Evolutionary conservation across 2,329 filamentous ascomycete species (phyloP).

Genomic region (Cryphonectria naterciae): DNA sequence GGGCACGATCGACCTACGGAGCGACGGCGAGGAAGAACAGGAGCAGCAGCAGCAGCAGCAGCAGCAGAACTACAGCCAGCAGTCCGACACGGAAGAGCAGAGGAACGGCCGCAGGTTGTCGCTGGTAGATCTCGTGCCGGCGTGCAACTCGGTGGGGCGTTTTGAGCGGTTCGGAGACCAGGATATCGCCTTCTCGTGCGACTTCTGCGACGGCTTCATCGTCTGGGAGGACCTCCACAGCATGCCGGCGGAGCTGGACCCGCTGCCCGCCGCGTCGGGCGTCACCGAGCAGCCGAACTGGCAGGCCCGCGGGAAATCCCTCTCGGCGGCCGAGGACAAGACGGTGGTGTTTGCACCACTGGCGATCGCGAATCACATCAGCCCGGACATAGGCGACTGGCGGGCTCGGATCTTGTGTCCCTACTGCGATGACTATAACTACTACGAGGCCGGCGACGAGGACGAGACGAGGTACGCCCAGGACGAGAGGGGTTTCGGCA

Average conservation of each 20-base stretch:
- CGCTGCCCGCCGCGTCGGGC: constrained; percentile 32
- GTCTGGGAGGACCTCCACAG: constrained; percentile 60
- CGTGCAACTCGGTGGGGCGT: constrained; percentile 57
- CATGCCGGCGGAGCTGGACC: constrained; percentile 53
- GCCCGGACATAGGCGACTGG: constrained; percentile 56
- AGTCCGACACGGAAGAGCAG: constrained; percentile 20
- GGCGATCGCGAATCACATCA: constrained; percentile 61
- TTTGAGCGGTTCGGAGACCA: constrained; percentile 59
- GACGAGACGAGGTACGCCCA: constrained; percentile 52
- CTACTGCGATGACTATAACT: constrained; percentile 59
- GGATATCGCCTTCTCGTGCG: constrained; percentile 62
- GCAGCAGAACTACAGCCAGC: constrained; percentile 22
- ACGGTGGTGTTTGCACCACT: constrained; percentile 60
- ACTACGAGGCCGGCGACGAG: constrained; percentile 54
- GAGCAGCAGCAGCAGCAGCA: constrained; percentile 22
- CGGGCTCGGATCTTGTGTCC: constrained; percentile 57
- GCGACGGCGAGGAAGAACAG: constrained; percentile 21
- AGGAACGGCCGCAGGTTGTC: constrained; percentile 28
- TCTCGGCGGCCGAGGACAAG: constrained; percentile 50
- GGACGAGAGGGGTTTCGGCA: constrained; percentile 53
- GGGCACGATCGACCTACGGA: constrained; percentile 19
- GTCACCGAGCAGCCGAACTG: constrained; percentile 46
- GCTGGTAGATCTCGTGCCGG: constrained; percentile 53
- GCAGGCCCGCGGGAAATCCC: constrained; percentile 53
- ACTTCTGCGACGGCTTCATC: constrained; percentile 64